Evolutionary conservation across 129 eudicot species (phyloP).

Genomic region (Arctium lappa): DNA sequence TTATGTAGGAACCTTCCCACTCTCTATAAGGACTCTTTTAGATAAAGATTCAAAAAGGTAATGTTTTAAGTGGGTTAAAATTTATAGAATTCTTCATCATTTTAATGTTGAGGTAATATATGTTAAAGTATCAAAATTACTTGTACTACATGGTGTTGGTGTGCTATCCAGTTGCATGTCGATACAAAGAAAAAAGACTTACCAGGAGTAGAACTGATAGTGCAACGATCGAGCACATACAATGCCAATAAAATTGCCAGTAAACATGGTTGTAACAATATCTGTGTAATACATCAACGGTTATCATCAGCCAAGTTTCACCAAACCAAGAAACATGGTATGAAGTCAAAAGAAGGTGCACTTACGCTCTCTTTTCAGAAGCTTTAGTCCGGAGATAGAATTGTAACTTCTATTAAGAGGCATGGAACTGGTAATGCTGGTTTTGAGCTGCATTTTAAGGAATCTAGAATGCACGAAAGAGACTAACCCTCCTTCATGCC

Average conservation of each 20-base stretch:
- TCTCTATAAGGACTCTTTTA: too few species aligned
- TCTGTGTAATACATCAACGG: constrained; percentile 37
- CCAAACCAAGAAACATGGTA: constrained; percentile 1
- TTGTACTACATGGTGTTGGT: too few species aligned
- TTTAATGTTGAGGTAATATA: too few species aligned
- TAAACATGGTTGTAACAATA: constrained; percentile 69
- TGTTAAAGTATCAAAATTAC: too few species aligned
- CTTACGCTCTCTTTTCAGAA: constrained; percentile 61
- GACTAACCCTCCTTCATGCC: constrained; percentile 85
- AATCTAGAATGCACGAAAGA: constrained; percentile 48
- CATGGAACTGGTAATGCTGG: constrained; percentile 36
- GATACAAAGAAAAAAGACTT: constrained; percentile 4
- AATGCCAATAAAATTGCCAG: constrained; percentile 90
- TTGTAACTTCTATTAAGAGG: constrained; percentile 19
- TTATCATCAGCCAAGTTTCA: not conserved
- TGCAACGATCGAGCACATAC: constrained; percentile 94
- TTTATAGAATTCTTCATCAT: too few species aligned
- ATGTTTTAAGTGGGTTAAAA: too few species aligned
- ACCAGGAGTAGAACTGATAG: constrained; percentile 97
- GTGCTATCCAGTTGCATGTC: too few species aligned
- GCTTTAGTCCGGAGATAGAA: constrained; percentile 26
- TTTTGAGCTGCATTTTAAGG: constrained; percentile 38
- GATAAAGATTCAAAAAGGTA: too few species aligned
- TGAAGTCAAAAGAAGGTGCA: not conserved
- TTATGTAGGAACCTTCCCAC: too few species aligned